phyloP scores from a whole-genome alignment of 2,329 filamentous ascomycete species.

The Orbilia oligospora region DNA sequence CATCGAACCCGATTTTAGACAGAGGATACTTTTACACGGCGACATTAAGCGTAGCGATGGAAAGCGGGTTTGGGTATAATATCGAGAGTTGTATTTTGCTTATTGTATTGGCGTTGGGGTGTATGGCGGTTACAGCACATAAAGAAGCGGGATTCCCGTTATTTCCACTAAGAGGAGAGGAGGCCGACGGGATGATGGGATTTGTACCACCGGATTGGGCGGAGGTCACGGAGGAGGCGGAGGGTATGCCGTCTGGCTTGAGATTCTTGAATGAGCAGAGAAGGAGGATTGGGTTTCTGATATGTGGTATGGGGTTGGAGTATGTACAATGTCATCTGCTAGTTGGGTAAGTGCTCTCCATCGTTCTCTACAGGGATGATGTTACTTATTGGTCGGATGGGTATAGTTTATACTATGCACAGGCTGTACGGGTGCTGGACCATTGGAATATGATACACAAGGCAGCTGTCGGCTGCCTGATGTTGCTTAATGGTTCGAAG shows the following conservation, averaged over 20 bases:
- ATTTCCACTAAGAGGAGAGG: conserved; percentile 58
- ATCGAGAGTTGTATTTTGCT: conserved; percentile 72
- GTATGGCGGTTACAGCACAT: conserved; percentile 70
- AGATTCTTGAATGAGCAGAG: conserved; percentile 73
- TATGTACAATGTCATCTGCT: conserved; percentile 72
- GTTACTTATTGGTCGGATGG: background rate
- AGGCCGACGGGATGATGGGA: conserved; percentile 62
- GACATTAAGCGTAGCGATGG: conserved; percentile 70
- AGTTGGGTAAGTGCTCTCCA: conserved; percentile 66
- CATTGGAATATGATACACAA: conserved; percentile 72
- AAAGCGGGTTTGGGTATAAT: conserved; percentile 71
- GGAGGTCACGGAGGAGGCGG: conserved; percentile 64
- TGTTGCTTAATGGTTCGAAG: conserved; percentile 68
- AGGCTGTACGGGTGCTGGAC: conserved; percentile 71
- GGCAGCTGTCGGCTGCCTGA: conserved; percentile 71
- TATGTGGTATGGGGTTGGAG: conserved; percentile 70
- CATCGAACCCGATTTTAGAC: conserved; percentile 71
- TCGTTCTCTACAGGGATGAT: conserved; percentile 22
- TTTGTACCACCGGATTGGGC: conserved; percentile 63
- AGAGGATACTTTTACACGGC: conserved; percentile 71
- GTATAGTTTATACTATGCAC: conserved; percentile 70
- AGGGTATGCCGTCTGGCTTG: conserved; percentile 67
- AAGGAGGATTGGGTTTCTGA: conserved; percentile 71
- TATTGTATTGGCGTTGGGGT: conserved; percentile 71
- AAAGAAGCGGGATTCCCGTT: conserved; percentile 69